A percentile compares a stretch with the other conserved stretches of the same genome.
Evolutionary conservation across 1,284 basidiomycete genomes (phyloP).

Genomic region (Trichosporon ovoides): DNA sequence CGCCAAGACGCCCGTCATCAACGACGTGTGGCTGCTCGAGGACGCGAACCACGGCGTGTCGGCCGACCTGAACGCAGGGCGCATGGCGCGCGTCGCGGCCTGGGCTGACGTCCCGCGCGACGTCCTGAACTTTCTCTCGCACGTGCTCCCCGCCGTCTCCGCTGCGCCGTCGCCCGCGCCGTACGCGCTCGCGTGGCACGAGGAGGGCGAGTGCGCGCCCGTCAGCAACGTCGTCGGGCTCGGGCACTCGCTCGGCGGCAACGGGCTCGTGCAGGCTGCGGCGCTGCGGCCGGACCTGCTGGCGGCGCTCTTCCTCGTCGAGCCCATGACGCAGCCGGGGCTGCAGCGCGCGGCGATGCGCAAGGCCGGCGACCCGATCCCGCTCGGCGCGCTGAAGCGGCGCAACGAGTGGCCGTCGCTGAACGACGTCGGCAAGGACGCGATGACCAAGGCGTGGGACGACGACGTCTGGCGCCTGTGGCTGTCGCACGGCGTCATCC

Average conservation of each 20-base stretch:
- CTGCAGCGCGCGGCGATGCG: background rate
- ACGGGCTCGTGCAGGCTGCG: slow-evolving; percentile 59
- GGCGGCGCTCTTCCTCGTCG: slow-evolving; percentile 66
- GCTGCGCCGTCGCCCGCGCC: background rate
- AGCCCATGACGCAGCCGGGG: slow-evolving; percentile 57
- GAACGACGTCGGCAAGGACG: slow-evolving; percentile 54
- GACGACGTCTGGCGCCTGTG: slow-evolving; percentile 59
- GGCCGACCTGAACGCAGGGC: slow-evolving; percentile 59
- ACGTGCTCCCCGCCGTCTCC: slow-evolving; percentile 42
- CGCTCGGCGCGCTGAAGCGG: slow-evolving; percentile 56
- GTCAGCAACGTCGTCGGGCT: slow-evolving; percentile 52
- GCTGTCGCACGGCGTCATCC: slow-evolving; percentile 60
- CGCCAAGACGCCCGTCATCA: slow-evolving; percentile 46
- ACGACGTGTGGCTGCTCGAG: slow-evolving; percentile 76
- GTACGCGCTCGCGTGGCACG: slow-evolving; percentile 15
- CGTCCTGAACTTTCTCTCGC: slow-evolving; percentile 47
- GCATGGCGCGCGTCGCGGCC: slow-evolving; percentile 47
- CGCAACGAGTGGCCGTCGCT: slow-evolving; percentile 59
- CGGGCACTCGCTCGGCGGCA: slow-evolving; percentile 78
- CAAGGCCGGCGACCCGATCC: slow-evolving; percentile 10
- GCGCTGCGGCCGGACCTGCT: slow-evolving; percentile 63
- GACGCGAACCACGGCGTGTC: slow-evolving; percentile 71
- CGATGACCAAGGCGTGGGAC: slow-evolving; percentile 49
- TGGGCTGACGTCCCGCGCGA: slow-evolving; percentile 48
- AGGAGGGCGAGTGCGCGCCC: background rate